A percentile compares a stretch with the other conserved stretches of the same genome.
Conservation (phyloP, 805 yeast species). For the Ogataea henricii region DNA sequence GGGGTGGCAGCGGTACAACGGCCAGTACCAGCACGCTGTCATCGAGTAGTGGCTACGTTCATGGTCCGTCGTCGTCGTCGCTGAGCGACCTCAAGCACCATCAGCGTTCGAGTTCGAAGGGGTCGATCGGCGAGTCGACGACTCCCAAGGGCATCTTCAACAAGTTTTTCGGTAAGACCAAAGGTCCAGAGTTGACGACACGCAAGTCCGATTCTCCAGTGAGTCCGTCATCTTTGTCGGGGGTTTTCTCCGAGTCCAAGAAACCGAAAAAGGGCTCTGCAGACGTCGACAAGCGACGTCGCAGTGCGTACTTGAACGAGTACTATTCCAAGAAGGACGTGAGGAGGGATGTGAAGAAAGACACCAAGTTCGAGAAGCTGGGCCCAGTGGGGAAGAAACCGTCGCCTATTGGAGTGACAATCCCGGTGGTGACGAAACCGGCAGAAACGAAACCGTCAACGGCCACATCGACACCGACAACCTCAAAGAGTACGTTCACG, state of each 20-base stretch:
- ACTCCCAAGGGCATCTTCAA: slow-evolving; percentile 34
- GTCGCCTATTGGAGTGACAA: slow-evolving; percentile 36
- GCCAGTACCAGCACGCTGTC: not conserved
- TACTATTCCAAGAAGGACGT: slow-evolving; percentile 17
- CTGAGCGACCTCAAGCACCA: slow-evolving; percentile 21
- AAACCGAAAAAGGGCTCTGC: slow-evolving; percentile 12
- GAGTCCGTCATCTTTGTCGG: slow-evolving; percentile 28
- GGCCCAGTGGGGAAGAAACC: slow-evolving; percentile 39
- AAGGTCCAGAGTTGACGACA: slow-evolving; percentile 14
- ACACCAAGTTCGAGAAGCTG: slow-evolving; percentile 31
- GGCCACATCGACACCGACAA: not conserved
- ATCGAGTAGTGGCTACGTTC: not conserved
- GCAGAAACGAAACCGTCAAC: slow-evolving; percentile 9
- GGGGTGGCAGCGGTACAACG: slow-evolving; percentile 29
- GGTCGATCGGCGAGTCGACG: slow-evolving; percentile 30
- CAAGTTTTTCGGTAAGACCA: slow-evolving; percentile 33
- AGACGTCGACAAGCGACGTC: slow-evolving; percentile 22
- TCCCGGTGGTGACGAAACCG: slow-evolving; percentile 35
- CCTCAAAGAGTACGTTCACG: no score
- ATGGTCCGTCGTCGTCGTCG: slow-evolving; percentile 7
- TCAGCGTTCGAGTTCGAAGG: slow-evolving; percentile 31
- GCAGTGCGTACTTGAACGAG: slow-evolving; percentile 19
- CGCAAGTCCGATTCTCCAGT: slow-evolving; percentile 28
- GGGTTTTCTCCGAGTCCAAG: slow-evolving; percentile 13
- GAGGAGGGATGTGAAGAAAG: slow-evolving; percentile 7